phyloP scores from a whole-genome alignment of 768 basidiomycete genomes.

The Pulveroboletus sp. region DNA sequence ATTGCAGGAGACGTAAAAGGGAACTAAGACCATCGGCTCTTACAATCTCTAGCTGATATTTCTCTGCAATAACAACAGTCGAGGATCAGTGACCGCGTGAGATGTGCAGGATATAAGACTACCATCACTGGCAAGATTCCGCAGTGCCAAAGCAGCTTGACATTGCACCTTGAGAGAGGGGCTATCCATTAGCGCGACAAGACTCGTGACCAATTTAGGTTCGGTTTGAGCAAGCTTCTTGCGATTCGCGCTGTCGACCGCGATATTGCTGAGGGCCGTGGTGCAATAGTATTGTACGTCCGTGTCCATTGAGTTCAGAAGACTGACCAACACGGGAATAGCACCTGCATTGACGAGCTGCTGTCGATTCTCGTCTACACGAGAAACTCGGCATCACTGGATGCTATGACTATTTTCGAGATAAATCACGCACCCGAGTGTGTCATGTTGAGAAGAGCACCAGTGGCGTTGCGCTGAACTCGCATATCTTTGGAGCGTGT shows the following conservation, averaged over 20 bases:
- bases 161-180: conserved; percentile 98
- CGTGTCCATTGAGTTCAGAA: conserved; percentile 95
- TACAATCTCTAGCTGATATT: conserved; percentile 98
- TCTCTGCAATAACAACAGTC: conserved; percentile 51
- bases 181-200: conserved; percentile 95
- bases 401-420: background rate
- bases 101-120: conserved; percentile 13
- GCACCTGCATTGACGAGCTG: conserved; percentile 98
- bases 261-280: conserved; percentile 96
- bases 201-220: conserved; percentile 88
- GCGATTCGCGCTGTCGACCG: conserved; percentile 91
- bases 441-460: conserved; percentile 97
- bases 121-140: conserved; percentile 98
- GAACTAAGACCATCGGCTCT: conserved; percentile 90
- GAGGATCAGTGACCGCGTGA: conserved; percentile 7
- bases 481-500: conserved; percentile 99
- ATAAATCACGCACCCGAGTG: conserved; percentile 70
- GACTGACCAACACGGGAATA: conserved; percentile 91
- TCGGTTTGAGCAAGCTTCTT: conserved; percentile 93
- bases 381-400: conserved; percentile 4
- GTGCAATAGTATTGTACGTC: conserved; percentile 99
- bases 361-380: conserved; percentile 91
- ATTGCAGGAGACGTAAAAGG: conserved; percentile 89
- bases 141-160: conserved; percentile 91
- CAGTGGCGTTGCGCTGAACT: conserved; percentile 97